Conservation (phyloP, 1,284 basidiomycete species). For the Leucoagaricus sp. region DNA sequence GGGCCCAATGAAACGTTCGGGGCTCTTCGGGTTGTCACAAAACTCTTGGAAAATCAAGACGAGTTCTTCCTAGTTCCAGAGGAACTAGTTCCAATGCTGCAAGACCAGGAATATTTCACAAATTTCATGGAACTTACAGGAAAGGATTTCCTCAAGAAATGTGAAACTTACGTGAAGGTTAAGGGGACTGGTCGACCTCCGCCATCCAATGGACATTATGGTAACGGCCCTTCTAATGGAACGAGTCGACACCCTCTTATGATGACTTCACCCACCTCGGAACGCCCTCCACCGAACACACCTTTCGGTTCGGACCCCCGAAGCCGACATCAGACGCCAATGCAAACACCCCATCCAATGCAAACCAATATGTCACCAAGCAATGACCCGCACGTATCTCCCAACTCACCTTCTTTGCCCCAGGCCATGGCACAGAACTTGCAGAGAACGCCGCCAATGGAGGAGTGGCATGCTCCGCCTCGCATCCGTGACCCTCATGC, state of each 20-base stretch:
- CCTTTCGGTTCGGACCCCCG: constrained; percentile 24
- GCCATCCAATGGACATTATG: constrained; percentile 32
- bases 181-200: constrained; percentile 43
- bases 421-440: constrained; percentile 35
- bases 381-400: constrained; percentile 27
- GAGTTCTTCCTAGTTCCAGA: constrained; percentile 89
- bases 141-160: constrained; percentile 91
- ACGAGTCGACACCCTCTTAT: constrained; percentile 34
- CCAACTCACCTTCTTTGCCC: constrained; percentile 32
- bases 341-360: constrained; percentile 6
- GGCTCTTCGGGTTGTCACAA: constrained; percentile 84
- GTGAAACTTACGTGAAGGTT: constrained; percentile 70
- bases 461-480: constrained; percentile 48
- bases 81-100: constrained; percentile 81
- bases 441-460: constrained; percentile 43
- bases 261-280: constrained; percentile 33
- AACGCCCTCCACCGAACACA: constrained; percentile 36
- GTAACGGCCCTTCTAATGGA: constrained; percentile 34
- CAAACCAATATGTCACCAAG: constrained; percentile 24
- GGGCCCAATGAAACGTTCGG: constrained; percentile 94
- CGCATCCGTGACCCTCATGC: constrained; percentile 45
- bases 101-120: constrained; percentile 85
- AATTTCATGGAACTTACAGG: constrained; percentile 82
- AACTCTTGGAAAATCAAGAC: constrained; percentile 91
- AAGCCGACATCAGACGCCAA: constrained; percentile 6